These are phyloP conservation scores for Clathrospora elynae DNA, from an alignment of 2,329 filamentous ascomycete genomes.

Conservation along the genomic window DNA sequence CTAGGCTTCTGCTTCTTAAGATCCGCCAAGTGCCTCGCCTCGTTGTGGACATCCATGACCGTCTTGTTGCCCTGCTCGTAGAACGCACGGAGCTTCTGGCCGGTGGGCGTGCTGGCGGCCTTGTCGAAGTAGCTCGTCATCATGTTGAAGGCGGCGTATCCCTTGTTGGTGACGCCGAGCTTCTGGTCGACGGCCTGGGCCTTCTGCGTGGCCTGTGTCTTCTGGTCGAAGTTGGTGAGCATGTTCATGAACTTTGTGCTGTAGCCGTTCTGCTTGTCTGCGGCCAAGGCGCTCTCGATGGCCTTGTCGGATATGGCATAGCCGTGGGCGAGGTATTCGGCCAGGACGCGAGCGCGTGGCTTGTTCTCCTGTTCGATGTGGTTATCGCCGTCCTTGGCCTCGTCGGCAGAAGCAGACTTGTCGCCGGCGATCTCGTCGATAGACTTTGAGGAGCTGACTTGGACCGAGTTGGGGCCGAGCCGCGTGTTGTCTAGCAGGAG, in stretches of 20 bases:
- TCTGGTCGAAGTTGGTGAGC: conserved; percentile 76
- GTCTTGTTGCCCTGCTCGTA: conserved; percentile 86
- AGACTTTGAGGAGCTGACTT: conserved; percentile 75
- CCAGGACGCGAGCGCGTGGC: conserved; percentile 88
- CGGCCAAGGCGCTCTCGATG: conserved; percentile 80
- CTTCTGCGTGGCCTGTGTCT: conserved; percentile 86
- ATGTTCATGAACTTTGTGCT: conserved; percentile 77
- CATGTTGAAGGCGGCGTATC: conserved; percentile 68
- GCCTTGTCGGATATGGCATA: conserved; percentile 81
- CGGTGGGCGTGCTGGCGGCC: conserved; percentile 83
- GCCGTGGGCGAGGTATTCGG: conserved; percentile 95
- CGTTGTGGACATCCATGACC: conserved; percentile 89
- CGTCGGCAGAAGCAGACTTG: conserved; percentile 61
- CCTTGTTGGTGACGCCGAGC: conserved; percentile 79
- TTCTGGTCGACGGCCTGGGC: conserved; percentile 82
- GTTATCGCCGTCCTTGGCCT: conserved; percentile 60
- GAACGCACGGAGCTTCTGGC: conserved; percentile 84
- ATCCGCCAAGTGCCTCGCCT: conserved; percentile 85
- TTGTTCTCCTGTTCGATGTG: conserved; percentile 95
- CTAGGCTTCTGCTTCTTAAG: conserved; percentile 66
- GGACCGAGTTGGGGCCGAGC: conserved; percentile 74
- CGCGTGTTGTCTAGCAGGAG: conserved; percentile 97
- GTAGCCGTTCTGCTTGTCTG: conserved; percentile 90
- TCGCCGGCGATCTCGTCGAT: conserved; percentile 67
- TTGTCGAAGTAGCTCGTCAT: conserved; percentile 93